Conservation (phyloP, 2,329 filamentous ascomycete genomes). For the Coniochaeta ligniaria region DNA sequence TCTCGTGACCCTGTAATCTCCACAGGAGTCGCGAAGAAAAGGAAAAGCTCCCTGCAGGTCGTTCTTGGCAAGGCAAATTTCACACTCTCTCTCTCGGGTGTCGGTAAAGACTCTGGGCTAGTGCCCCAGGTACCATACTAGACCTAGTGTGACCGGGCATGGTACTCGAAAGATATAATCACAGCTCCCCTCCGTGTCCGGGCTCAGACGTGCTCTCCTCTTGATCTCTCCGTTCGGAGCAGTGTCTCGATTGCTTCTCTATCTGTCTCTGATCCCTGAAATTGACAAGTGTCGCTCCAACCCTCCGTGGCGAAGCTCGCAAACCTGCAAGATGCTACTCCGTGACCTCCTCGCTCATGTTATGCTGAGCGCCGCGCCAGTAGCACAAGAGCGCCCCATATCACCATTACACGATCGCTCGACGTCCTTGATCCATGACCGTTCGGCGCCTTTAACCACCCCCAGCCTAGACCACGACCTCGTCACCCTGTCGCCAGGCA, state of each 20-base stretch:
- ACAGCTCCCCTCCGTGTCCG: background rate
- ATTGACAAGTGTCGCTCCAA: background rate
- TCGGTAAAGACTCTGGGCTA: background rate
- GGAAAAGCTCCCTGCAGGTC: background rate
- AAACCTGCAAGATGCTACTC: background rate
- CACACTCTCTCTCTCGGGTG: background rate
- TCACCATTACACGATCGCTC: background rate
- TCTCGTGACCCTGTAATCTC: background rate
- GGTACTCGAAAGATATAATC: background rate
- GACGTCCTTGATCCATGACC: background rate
- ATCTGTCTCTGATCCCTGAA: background rate
- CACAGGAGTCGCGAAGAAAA: background rate
- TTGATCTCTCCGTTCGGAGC: background rate
- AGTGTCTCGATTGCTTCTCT: background rate
- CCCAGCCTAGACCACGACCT: background rate
- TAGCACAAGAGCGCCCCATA: background rate
- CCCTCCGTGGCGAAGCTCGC: background rate
- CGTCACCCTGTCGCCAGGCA: background rate
- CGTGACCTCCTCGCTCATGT: background rate
- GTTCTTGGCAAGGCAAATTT: background rate
- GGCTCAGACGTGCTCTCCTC: background rate
- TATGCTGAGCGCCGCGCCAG: background rate
- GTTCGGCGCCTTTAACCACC: background rate
- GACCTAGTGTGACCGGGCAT: background rate
- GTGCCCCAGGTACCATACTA: too few relatives aligned